Base-by-base conservation (phyloP, 202 grass and related monocot genomes). In the Brachypodium distachyon region DNA sequence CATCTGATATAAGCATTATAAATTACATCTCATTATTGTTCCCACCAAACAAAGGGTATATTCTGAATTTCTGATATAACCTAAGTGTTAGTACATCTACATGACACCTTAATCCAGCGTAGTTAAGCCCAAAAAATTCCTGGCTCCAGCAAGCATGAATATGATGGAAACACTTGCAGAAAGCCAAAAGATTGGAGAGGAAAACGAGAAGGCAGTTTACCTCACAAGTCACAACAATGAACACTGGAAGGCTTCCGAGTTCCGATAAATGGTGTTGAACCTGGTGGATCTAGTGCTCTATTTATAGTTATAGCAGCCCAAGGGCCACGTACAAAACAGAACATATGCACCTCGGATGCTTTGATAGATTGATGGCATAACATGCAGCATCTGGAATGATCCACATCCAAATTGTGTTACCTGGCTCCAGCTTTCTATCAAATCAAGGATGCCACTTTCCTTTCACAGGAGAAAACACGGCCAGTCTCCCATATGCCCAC, bases 261-360 rank as follows among this genome's bases (percentile, higher is more conserved):
- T n/a, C 23, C 7, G 52, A 79, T 37, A 51, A 44, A 80, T 80
- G 80, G 67, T 79, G 75, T 62, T 75, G 76, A 48, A 56, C 36
- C 44, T 33, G 47, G 56, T 8, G 5, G 14, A 36, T 73, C 6
- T 58, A 7, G 41, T 51, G 50, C 37, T n/a, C n/a, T n/a, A n/a
- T n/a, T n/a, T 56, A 11, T 84, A 80, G 29, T 88, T 88, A 88
- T 76, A 84, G 46, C 31, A 56, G 13, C 5, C 59, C 61, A 75
- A 75, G 62, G 32, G 17, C 2, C 25, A 75, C 2, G 1, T 31
- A 7, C 53, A 80, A 2, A 74, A 79, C 34, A 74, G 41, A 79
- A 80, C 52, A 75, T 26, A 79, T 69, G 70, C 28, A 4, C 12
- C n/a, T n/a, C n/a, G 55, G 12, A 50, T 54, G 69, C 61, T 44